Conservation (phyloP, 2,329 filamentous ascomycete species). For the Spiromastix sp. region DNA sequence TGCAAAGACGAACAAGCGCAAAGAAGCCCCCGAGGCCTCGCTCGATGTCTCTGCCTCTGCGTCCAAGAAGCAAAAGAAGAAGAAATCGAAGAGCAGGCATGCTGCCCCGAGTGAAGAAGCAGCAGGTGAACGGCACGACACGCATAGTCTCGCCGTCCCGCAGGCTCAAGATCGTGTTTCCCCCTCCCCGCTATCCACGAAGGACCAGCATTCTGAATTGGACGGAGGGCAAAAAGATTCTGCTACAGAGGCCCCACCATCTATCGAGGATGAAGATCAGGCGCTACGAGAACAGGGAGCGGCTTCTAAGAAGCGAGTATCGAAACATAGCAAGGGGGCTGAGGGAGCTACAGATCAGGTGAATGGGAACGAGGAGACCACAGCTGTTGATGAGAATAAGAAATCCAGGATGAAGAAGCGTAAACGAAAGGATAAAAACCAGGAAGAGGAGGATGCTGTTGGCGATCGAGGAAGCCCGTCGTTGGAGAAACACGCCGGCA, state of each 20-base stretch:
- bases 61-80: conserved; percentile 26
- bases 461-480: too few species aligned
- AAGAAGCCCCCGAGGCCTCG: conserved; percentile 10
- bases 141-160: neutral
- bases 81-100: conserved; percentile 25
- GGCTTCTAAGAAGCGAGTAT: conserved; percentile 9
- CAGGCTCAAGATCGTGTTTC: conserved; percentile 3
- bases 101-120: neutral
- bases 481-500: conserved; percentile 14
- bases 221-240: conserved; percentile 11
- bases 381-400: neutral
- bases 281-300: too few species aligned
- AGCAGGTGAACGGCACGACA: neutral
- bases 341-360: conserved; percentile 19
- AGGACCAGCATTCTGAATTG: conserved; percentile 3
- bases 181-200: conserved; percentile 4
- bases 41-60: conserved; percentile 1
- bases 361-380: conserved; percentile 15
- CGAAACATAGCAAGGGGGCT: conserved; percentile 5
- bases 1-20: conserved; percentile 12
- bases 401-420: conserved; percentile 6
- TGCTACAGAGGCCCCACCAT: conserved; percentile 9
- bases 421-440: conserved; percentile 20
- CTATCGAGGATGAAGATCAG: too few species aligned
- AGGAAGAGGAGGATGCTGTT: conserved; percentile 26